phyloP scores from a whole-genome alignment of 1,139 yeast genomes.

The Wickerhamomyces sp. region DNA sequence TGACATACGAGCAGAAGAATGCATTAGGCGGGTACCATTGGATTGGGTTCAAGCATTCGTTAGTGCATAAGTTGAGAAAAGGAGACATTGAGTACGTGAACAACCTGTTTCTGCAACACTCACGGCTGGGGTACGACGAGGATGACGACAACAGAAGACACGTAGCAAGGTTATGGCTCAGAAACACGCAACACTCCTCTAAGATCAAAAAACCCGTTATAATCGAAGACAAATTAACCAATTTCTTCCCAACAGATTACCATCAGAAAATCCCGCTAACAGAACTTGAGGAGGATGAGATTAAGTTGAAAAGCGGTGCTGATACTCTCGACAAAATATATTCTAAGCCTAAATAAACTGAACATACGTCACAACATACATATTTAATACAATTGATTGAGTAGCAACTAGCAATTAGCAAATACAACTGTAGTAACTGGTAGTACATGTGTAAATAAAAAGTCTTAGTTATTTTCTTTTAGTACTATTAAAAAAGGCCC shows the following conservation, averaged over 20 bases:
- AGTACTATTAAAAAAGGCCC: no score
- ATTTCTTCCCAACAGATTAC: constrained; percentile 2
- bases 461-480: no score
- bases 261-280: constrained; percentile 5
- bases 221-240: not conserved
- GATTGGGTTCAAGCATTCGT: constrained; percentile 4
- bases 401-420: no score
- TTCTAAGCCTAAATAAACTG: constrained; percentile 1
- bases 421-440: no score
- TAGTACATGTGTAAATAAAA: no score
- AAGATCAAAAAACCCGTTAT: constrained; percentile 1
- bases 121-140: constrained; percentile 3
- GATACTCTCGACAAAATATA: constrained; percentile 5
- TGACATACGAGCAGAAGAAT: constrained; percentile 1
- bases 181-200: constrained; percentile 1
- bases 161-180: constrained; percentile 6
- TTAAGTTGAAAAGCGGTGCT: constrained; percentile 2
- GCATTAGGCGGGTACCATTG: constrained; percentile 6
- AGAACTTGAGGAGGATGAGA: constrained; percentile 5
- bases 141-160: constrained; percentile 4
- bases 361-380: no score
- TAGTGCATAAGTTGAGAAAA: constrained; percentile 3
- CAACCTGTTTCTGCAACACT: constrained; percentile 5
- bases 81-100: constrained; percentile 7
- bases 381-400: no score